Evolutionary conservation across 1,284 basidiomycete genomes (phyloP).

Genomic region (Fomitopsis schrenkii): DNA sequence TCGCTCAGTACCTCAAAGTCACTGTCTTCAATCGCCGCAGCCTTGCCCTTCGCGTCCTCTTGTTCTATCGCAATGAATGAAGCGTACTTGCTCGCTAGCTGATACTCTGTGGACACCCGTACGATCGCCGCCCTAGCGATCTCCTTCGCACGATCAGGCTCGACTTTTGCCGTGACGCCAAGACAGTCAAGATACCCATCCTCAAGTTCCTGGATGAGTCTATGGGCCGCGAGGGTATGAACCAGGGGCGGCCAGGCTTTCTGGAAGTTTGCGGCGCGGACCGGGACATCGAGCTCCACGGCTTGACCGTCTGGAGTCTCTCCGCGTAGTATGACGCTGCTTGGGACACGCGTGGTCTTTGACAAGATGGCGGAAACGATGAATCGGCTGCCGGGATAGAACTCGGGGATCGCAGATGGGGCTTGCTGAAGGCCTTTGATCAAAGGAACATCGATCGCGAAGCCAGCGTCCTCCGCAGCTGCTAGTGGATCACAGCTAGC

Average conservation of each 20-base stretch:
- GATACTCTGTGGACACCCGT: constrained; percentile 45
- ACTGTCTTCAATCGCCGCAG: neutral
- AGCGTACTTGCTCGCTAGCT: constrained; percentile 46
- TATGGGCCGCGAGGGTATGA: constrained; percentile 50
- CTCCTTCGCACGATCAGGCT: constrained; percentile 16
- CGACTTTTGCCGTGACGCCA: neutral
- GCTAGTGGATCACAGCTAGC: neutral
- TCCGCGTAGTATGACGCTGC: constrained; percentile 34
- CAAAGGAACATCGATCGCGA: constrained; percentile 16
- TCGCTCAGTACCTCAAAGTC: neutral
- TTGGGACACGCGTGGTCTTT: constrained; percentile 26
- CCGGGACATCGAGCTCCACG: constrained; percentile 33
- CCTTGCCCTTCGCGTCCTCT: neutral
- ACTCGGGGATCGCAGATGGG: constrained; percentile 35
- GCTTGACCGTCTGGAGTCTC: constrained; percentile 25
- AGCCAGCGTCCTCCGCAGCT: neutral
- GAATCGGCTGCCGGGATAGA: constrained; percentile 44
- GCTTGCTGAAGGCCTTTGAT: constrained; percentile 38
- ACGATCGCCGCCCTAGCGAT: constrained; percentile 42
- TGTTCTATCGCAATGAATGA: constrained; percentile 52
- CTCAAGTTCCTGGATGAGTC: constrained; percentile 44
- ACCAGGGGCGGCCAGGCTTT: constrained; percentile 29
- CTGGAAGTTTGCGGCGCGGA: constrained; percentile 19
- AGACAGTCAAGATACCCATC: constrained; percentile 20
- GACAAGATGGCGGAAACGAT: constrained; percentile 41